Base-by-base conservation (phyloP, 225 moss, liverwort and hornwort genomes). In the Sphagnum tenellum region DNA sequence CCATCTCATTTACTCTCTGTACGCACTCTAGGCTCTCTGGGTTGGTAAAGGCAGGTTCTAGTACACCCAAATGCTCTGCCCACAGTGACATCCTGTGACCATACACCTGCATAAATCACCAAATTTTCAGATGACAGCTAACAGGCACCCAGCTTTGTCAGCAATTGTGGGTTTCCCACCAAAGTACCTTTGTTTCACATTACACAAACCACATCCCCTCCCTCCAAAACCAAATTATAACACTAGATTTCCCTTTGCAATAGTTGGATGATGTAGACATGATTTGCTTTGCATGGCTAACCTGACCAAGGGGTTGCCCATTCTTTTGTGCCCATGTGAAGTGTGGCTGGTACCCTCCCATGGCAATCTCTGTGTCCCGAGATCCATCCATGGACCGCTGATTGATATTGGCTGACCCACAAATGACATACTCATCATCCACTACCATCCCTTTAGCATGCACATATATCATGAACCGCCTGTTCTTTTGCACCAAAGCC, bases 311-410 rank as follows among this genome's bases (percentile, higher is more conserved):
- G 48, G 94, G 94, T 63, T 94, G 90, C 13, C 66, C 77, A 5
- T 60, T 47, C 55, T 79, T 72, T 47, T 67, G 74, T 50, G 76
- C 75, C 86, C 87, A 89, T 11, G 79, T 71, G 72, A 81, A 63
- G 60, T 81, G 73, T 45, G 88, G 90, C 73, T 94, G 94, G 60
- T 82, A 94, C 5, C 76, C 85, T 71, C 94, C 94, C 81, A 90
- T 85, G 3, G 94, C 90, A 72, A 94, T 90, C 73, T 94, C 94
- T 7, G 88, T 94, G 69, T 94, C 94, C 54, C 94, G 79, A 62
- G 90, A 90, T 54, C 94, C 94, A 67, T 90, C 94, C 89, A 94
- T 90, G 45, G 94, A 90, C 56, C 94, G 77, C 76, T 90, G 90
- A 66, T 94, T 94, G 74, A 94, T 94, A 72, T 94, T 94, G 67